These are phyloP conservation scores for Grigorovia yakushimaensis DNA, from an alignment of 805 yeast genomes.

Conservation along the genomic window DNA sequence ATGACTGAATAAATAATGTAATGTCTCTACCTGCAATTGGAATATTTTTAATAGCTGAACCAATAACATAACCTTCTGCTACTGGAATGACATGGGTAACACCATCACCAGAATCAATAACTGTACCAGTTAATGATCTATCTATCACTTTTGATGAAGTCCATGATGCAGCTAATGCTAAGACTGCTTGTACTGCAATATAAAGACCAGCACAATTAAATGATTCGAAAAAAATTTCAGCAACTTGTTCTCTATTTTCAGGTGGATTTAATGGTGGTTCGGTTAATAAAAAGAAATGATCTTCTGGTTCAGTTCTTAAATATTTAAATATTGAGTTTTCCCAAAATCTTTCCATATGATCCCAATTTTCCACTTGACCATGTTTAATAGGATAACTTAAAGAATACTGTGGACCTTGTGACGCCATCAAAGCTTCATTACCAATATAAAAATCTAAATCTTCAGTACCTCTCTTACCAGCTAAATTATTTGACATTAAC, in stretches of 20 bases:
- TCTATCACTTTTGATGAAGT: slow-evolving; percentile 92
- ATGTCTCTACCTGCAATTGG: slow-evolving; percentile 99
- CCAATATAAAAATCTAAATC: slow-evolving; percentile 93
- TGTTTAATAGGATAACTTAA: slow-evolving; percentile 89
- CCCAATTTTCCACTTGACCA: slow-evolving; percentile 99
- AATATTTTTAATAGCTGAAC: slow-evolving; percentile 91
- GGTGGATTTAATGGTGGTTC: slow-evolving; percentile 99
- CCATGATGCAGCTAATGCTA: slow-evolving; percentile 98
- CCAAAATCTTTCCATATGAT: slow-evolving; percentile 99
- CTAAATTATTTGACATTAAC: slow-evolving; percentile 32
- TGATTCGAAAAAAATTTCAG: slow-evolving; percentile 97
- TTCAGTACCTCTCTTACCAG: slow-evolving; percentile 79
- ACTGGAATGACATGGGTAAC: slow-evolving; percentile 98
- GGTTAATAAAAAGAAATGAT: slow-evolving; percentile 87
- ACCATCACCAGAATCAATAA: slow-evolving; percentile 97
- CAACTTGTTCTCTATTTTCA: slow-evolving; percentile 96
- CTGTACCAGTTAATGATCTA: slow-evolving; percentile 95
- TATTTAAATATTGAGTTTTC: slow-evolving; percentile 94
- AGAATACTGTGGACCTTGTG: slow-evolving; percentile 85
- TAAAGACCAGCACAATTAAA: slow-evolving; percentile 98
- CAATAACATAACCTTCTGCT: slow-evolving; percentile 98
- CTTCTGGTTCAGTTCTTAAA: slow-evolving; percentile 96
- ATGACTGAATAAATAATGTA: slow-evolving; percentile 83
- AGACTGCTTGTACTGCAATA: slow-evolving; percentile 97
- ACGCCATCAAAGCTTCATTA: slow-evolving; percentile 84